A percentile compares a stretch with the other conserved stretches of the same genome.
phyloP scores from a whole-genome alignment of 83 land plant species.

The Picea engelmannii region DNA sequence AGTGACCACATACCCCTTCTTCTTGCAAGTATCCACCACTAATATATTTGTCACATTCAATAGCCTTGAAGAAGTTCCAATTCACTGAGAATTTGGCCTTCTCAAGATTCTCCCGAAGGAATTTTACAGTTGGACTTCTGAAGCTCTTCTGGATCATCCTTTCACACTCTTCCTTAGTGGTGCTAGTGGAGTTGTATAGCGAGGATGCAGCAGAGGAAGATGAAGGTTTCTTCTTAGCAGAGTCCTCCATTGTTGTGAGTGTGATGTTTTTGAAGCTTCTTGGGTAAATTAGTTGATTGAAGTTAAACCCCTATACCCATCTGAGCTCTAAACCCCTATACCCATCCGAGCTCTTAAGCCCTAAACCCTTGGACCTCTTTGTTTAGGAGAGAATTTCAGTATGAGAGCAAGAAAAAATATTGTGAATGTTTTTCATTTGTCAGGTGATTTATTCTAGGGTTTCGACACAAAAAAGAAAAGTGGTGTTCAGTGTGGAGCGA shows the following conservation, averaged over 20 bases:
- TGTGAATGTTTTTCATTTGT: no score
- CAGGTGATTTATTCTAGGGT: no score
- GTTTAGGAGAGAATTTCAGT: no score
- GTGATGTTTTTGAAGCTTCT: background rate
- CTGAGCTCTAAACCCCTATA: no score
- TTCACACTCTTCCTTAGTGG: slow-evolving; percentile 41
- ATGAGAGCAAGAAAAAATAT: no score
- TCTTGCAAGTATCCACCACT: slow-evolving; percentile 71
- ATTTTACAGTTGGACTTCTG: slow-evolving; percentile 79
- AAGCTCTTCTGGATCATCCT: slow-evolving; percentile 44
- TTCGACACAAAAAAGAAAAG: no score
- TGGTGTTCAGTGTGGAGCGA: no score
- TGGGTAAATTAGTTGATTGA: no score
- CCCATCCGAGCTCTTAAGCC: no score
- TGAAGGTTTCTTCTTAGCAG: background rate
- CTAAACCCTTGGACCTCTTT: no score
- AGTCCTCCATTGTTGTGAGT: background rate
- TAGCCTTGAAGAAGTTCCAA: slow-evolving; percentile 71
- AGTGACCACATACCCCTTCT: slow-evolving; percentile 62
- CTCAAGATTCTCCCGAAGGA: slow-evolving; percentile 69
- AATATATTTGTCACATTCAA: slow-evolving; percentile 46
- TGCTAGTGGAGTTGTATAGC: slow-evolving; percentile 15
- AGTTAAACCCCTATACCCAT: no score
- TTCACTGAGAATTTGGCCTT: slow-evolving; percentile 75
- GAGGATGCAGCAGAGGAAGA: background rate